Percentiles rank a stretch among this genome's conserved stretches.
Evolutionary conservation across 257 asterid species (phyloP).

Genomic region (Vinca minor): DNA sequence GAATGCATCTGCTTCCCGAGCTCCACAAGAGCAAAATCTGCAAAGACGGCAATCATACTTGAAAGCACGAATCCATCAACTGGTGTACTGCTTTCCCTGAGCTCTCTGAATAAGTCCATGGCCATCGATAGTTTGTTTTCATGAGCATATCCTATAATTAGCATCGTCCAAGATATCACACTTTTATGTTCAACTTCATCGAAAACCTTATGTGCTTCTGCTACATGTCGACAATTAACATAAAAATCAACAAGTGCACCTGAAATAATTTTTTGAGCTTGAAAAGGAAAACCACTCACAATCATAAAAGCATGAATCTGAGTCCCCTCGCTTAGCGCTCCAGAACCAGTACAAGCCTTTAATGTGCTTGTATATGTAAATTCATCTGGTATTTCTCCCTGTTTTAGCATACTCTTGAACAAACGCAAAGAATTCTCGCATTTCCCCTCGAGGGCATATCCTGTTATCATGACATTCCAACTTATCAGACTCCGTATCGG

Average conservation of each 20-base stretch:
- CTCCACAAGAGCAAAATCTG: too few species aligned
- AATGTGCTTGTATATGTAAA: constrained; percentile 50
- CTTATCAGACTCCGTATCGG: constrained; percentile 30
- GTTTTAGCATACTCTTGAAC: constrained; percentile 37
- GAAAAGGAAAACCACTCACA: constrained; percentile 34
- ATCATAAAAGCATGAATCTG: constrained; percentile 49
- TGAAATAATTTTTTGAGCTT: constrained; percentile 30
- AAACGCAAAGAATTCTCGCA: constrained; percentile 31
- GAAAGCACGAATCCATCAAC: constrained; percentile 50
- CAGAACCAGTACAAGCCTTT: constrained; percentile 48
- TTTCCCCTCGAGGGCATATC: constrained; percentile 29
- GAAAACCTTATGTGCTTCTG: constrained; percentile 37
- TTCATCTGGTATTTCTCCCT: constrained; percentile 46
- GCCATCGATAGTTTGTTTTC: constrained; percentile 31
- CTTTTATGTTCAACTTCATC: constrained; percentile 29
- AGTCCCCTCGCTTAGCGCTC: constrained; percentile 46
- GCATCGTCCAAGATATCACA: constrained; percentile 42
- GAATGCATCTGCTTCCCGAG: too few species aligned
- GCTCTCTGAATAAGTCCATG: constrained; percentile 44
- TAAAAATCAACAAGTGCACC: constrained; percentile 57
- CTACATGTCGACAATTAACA: constrained; percentile 37
- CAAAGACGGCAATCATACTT: constrained; percentile 42
- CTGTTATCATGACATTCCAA: constrained; percentile 59
- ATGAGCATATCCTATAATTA: constrained; percentile 43
- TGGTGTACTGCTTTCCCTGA: constrained; percentile 31